Conservation (phyloP, 129 eudicot species). For the Flaveria linearis region DNA sequence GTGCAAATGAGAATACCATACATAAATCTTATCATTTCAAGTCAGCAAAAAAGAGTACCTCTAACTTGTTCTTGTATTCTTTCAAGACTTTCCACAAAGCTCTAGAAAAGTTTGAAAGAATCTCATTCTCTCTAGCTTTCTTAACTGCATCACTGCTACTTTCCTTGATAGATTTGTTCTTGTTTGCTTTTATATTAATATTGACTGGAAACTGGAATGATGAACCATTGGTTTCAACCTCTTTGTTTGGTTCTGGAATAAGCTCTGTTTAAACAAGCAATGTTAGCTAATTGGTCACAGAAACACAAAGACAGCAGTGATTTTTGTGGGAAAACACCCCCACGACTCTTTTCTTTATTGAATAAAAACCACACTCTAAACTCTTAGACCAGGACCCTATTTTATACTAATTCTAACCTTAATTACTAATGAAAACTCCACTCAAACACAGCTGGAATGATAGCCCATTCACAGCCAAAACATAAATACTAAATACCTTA, state of each 20-base stretch:
- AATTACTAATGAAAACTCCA: too few species aligned
- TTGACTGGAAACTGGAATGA: slow-evolving; percentile 29
- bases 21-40: slow-evolving; percentile 10
- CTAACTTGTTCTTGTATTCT: slow-evolving; percentile 60
- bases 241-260: slow-evolving; percentile 27
- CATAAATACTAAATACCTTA: too few species aligned
- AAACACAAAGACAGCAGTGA: too few species aligned
- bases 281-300: too few species aligned
- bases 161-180: not conserved
- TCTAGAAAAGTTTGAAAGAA: slow-evolving; percentile 57
- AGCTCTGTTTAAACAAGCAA: slow-evolving; percentile 42
- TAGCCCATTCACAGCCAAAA: too few species aligned
- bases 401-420: too few species aligned
- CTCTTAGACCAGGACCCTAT: too few species aligned
- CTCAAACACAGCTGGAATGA: too few species aligned
- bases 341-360: too few species aligned
- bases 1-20: not conserved
- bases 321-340: too few species aligned
- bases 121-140: slow-evolving; percentile 46
- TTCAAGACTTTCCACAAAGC: slow-evolving; percentile 75
- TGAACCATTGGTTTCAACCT: slow-evolving; percentile 27
- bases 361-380: too few species aligned
- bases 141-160: slow-evolving; percentile 21
- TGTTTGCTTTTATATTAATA: slow-evolving; percentile 3
- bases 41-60: slow-evolving; percentile 40